Evolutionary conservation across 139 green algal genomes (phyloP), one percentile per base, ranked within the genome.

Genomic region (Diplosphaera chodatii): DNA sequence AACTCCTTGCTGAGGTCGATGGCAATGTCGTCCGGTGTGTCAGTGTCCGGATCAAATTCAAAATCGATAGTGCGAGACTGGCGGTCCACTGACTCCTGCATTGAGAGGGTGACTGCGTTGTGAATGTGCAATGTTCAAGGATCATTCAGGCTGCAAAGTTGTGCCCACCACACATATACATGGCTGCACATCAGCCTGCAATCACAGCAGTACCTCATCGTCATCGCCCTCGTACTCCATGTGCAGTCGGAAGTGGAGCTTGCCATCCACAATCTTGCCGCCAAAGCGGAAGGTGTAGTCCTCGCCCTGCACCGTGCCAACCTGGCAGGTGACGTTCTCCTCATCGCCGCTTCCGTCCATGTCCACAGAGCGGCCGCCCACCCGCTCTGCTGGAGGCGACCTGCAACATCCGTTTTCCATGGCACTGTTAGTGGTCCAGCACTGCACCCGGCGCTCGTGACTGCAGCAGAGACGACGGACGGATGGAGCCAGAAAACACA

Each of bases 1-100:
- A 98, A 97, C 83, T 97, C 88, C 67, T 93, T 84, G 25, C 84
- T 84, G 74, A 99, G 97, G 80, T 99, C 95, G 10, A 64, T 78
- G 15, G 93, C 93, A 55, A 99, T 90, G 33, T 88, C 92, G 63
- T 97, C 90, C 15, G 93, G 82, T 2, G 91, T 96, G 77, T 98
- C 94, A 3, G 75, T 78, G 28, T 96, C 88, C 16, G 89, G 87
- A 72, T 97, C 88, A 77, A 97, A 98, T 16, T 90, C 88, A 80
- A 99, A 99, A 73, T 98, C 92, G n/a, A 99, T 94, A 22, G 92
- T 98, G 62, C 85, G 80, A 5, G 74, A 73, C 20, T 68, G 56
- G 22, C 77, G 74, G 41, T 63, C 55, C 27, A 63, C 40, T 37
- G 63, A 69, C 64, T 72, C 37, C 68, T 55, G 55, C 28, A 63